Percentiles rank a stretch among this genome's conserved stretches.
phyloP scores from a whole-genome alignment of 805 yeast species.

The Metschnikowia orientalis region DNA sequence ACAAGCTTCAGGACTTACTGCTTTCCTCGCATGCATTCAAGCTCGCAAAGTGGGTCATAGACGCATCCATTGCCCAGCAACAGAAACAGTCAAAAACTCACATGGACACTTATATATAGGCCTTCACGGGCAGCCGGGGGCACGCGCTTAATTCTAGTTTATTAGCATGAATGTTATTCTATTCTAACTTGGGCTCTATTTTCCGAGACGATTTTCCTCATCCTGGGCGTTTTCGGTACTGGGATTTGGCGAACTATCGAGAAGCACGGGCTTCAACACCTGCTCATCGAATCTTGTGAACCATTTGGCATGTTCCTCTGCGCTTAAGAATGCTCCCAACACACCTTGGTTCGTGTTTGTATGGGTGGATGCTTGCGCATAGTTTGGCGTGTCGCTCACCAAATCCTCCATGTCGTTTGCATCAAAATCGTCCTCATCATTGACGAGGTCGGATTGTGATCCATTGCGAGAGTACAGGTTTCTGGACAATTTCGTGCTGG shows the following conservation, averaged over 20 bases:
- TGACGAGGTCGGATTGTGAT: conserved; percentile 19
- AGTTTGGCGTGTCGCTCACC: conserved; percentile 15
- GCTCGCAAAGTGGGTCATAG: conserved; percentile 70
- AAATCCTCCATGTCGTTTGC: conserved; percentile 39
- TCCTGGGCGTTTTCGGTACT: conserved; percentile 6
- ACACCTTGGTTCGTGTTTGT: conserved; percentile 23
- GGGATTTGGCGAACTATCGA: conserved; percentile 50
- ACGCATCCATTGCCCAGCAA: conserved; percentile 53
- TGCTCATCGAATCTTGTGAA: conserved; percentile 91
- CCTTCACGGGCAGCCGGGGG: no score
- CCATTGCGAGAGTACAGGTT: conserved; percentile 12
- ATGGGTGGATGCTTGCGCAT: conserved; percentile 4
- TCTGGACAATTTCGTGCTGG: conserved; percentile 1
- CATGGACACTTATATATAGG: conserved; percentile 5
- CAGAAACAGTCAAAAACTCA: conserved; percentile 21
- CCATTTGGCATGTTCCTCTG: conserved; percentile 84
- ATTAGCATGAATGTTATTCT: no score
- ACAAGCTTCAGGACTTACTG: conserved; percentile 58
- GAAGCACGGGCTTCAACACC: conserved; percentile 84
- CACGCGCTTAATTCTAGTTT: background rate
- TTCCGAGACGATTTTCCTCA: conserved; percentile 11
- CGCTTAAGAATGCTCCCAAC: conserved; percentile 40
- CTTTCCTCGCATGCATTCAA: conserved; percentile 60
- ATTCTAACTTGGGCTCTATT: no score
- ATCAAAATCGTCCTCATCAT: conserved; percentile 24